These are phyloP conservation scores for Botrytis medusae DNA, from an alignment of 2,329 filamentous ascomycete species.

Conservation along the genomic window DNA sequence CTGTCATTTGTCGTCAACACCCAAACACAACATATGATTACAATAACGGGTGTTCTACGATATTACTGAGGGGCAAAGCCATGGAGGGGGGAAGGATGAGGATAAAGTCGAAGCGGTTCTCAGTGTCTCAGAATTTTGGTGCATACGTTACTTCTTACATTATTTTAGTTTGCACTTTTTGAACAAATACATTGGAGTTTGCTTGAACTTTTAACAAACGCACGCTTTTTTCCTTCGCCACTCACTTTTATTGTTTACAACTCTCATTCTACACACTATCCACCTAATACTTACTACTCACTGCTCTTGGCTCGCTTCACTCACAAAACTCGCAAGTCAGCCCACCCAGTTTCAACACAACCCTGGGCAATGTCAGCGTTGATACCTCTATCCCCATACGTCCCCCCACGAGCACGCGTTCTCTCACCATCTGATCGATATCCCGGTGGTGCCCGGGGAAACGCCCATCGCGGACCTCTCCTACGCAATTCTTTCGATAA, in stretches of 20 bases:
- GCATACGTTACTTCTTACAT: conserved; percentile 16
- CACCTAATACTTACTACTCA: neutral
- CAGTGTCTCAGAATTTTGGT: conserved; percentile 5
- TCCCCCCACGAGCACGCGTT: conserved; percentile 18
- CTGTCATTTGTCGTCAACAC: conserved; percentile 24
- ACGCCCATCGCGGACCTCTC: conserved; percentile 13
- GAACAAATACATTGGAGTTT: neutral
- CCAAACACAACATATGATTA: conserved; percentile 15
- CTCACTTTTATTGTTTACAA: neutral
- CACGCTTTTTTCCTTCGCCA: neutral
- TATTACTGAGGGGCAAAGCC: conserved; percentile 5
- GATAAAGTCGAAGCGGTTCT: conserved; percentile 19
- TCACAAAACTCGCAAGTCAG: neutral
- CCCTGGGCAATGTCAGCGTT: conserved; percentile 19
- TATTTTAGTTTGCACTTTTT: neutral
- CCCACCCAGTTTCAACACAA: neutral
- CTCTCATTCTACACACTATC: neutral
- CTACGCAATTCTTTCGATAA: conserved; percentile 16
- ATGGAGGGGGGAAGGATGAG: neutral
- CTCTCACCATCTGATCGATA: conserved; percentile 18
- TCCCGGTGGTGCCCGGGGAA: neutral
- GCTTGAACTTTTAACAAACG: neutral
- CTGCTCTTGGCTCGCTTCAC: neutral
- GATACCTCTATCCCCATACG: conserved; percentile 19
- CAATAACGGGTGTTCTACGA: conserved; percentile 11